Evolutionary conservation across 1,284 basidiomycete species (phyloP).

Genomic region (Microbotryomycetes sp.): DNA sequence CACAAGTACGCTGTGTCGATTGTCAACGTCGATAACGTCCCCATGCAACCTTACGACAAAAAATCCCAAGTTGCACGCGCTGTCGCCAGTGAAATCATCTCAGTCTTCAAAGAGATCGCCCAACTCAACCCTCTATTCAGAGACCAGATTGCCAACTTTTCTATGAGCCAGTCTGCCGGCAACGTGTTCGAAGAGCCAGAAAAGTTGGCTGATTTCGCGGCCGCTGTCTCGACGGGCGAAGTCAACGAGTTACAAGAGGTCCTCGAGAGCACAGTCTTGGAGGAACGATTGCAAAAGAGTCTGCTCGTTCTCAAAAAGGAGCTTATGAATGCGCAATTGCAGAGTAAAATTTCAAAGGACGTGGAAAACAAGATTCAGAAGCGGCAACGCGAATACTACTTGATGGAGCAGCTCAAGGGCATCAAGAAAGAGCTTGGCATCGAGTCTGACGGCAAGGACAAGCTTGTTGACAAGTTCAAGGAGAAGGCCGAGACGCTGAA

Average conservation of each 20-base stretch:
- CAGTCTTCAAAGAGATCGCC: conserved; percentile 97
- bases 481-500: conserved; percentile 77
- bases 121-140: conserved; percentile 96
- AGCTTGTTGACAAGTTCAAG: conserved; percentile 91
- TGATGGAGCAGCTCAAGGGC: conserved; percentile 97
- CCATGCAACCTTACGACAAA: conserved; percentile 68
- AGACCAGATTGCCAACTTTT: conserved; percentile 96
- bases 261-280: conserved; percentile 75
- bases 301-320: conserved; percentile 95
- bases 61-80: conserved; percentile 91
- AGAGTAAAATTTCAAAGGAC: conserved; percentile 88
- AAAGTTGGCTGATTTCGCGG: conserved; percentile 95
- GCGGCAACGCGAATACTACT: conserved; percentile 91
- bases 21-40: conserved; percentile 80
- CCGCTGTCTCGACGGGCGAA: conserved; percentile 87
- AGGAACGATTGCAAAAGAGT: conserved; percentile 84
- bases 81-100: conserved; percentile 93
- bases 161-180: conserved; percentile 87
- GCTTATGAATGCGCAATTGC: conserved; percentile 92
- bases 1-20: conserved; percentile 84
- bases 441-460: conserved; percentile 96
- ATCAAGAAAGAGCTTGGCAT: conserved; percentile 99
- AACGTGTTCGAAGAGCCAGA: conserved; percentile 99
- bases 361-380: conserved; percentile 97
- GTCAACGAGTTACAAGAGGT: conserved; percentile 89